Evolutionary conservation across 176 grass and related monocot genomes (phyloP), one percentile per base, ranked within the genome.

Genomic region (Avena sativa): DNA sequence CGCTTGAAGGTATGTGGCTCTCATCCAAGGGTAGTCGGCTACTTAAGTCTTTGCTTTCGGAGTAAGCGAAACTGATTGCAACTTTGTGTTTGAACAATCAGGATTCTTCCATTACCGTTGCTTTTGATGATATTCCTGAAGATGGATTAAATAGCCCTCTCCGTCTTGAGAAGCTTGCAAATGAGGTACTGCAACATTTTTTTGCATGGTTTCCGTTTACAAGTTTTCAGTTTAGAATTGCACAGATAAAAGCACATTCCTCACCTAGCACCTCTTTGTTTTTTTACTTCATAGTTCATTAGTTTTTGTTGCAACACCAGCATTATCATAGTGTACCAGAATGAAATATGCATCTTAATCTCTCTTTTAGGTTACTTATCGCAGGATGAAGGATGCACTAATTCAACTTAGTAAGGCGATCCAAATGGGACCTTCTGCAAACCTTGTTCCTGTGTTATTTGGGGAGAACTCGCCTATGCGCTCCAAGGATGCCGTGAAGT

Each of bases 111-210:
- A 95, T 98, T 86, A 91, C 83, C 2, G 92, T 98, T 73, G 93
- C 90, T 88, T 98, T 98, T 76, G 93, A 98, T 89, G 96, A 95
- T 78, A 92, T 98, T 56, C 96, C 96, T 87, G 96, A 95, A 91
- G 96, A 98, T 87, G 96, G 96, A 78, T 88, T 98, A 89, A 98
- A 98, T 87, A 92, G 90, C 56, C 81, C 93, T 93, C 81, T 98
- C 61, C 92, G 90, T 69, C 93, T 98, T 68, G 96, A 98, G 85
- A 98, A 98, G 84, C 92, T 95, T 92, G 92, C 96, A 19, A 95
- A 95, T 92, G 96, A 98, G 96, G 96, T 98, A 95, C 51, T 85
- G 2, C 43, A 43, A 43, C 6, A 56, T 20, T 82, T 75, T 68
- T 51, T 25, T 20, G 5, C 38, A 76, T 26, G 11, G 65, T 67